Evolutionary conservation across 1,284 basidiomycete genomes (phyloP).

Genomic region (Pseudomicrostroma phylloplanum): DNA sequence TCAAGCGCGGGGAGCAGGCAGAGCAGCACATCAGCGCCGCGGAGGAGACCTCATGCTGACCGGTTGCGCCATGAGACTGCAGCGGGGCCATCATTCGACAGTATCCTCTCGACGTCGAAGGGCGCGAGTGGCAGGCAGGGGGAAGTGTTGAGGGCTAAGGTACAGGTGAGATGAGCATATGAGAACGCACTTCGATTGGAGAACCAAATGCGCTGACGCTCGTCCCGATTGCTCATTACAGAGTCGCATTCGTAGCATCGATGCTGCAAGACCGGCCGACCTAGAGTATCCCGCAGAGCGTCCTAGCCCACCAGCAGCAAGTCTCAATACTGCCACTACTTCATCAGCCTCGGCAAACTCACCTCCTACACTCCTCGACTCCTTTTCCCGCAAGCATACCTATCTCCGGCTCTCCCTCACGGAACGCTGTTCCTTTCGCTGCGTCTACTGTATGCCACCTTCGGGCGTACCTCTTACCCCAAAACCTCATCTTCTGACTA

Average conservation of each 20-base stretch:
- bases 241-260: background rate
- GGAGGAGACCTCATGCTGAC: too few relatives aligned
- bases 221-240: background rate
- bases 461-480: slow-evolving; percentile 73
- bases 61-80: too few relatives aligned
- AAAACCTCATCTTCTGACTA: slow-evolving; percentile 63
- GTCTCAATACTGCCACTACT: background rate
- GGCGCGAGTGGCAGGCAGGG: too few relatives aligned
- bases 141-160: too few relatives aligned
- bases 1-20: too few relatives aligned
- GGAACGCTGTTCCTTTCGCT: slow-evolving; percentile 78
- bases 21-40: too few relatives aligned
- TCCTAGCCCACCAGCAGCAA: background rate
- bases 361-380: slow-evolving; percentile 21
- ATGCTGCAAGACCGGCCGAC: background rate
- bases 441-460: slow-evolving; percentile 84
- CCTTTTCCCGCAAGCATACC: slow-evolving; percentile 57
- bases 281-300: too few relatives aligned
- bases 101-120: too few relatives aligned
- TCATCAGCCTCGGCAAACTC: background rate
- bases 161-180: too few relatives aligned
- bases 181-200: too few relatives aligned
- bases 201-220: too few relatives aligned
- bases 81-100: too few relatives aligned
- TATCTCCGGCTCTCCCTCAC: slow-evolving; percentile 80